Evolutionary conservation across 2,329 filamentous ascomycete species (phyloP).

Genomic region (Beauveria brongniartii): DNA sequence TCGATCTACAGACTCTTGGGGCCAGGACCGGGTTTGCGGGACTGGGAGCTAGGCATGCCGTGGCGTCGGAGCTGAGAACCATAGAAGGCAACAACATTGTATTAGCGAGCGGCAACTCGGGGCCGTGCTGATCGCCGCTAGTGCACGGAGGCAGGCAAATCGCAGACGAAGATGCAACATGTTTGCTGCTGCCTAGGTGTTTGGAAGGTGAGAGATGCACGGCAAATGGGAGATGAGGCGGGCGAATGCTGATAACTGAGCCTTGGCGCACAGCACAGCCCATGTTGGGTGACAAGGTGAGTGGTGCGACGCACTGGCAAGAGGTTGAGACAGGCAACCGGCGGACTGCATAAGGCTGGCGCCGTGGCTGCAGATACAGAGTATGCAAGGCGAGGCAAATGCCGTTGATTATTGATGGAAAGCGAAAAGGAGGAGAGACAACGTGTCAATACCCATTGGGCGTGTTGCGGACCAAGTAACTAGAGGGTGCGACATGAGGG

Average conservation of each 20-base stretch:
- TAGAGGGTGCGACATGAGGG: neutral
- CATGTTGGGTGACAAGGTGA: neutral
- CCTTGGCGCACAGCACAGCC: constrained; percentile 1
- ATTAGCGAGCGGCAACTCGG: constrained; percentile 1
- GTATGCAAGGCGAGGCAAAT: neutral
- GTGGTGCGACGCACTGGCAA: neutral
- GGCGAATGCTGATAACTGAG: constrained; percentile 1
- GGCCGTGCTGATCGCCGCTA: neutral
- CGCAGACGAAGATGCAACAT: neutral
- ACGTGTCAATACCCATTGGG: neutral
- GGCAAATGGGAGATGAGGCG: neutral
- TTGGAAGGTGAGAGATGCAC: neutral
- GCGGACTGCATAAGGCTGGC: constrained; percentile 1
- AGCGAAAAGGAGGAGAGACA: neutral
- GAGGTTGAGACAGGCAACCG: neutral
- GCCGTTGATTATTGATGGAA: neutral
- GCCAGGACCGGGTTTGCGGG: neutral
- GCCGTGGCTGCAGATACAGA: neutral
- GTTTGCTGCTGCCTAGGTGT: neutral
- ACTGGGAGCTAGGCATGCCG: neutral
- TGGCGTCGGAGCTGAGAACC: constrained; percentile 1
- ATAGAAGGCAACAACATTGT: neutral
- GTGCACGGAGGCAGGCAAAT: neutral
- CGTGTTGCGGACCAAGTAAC: neutral
- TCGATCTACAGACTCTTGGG: neutral